Base-by-base conservation (phyloP, 345 rosid species). In the Noccaea bulbosa region DNA sequence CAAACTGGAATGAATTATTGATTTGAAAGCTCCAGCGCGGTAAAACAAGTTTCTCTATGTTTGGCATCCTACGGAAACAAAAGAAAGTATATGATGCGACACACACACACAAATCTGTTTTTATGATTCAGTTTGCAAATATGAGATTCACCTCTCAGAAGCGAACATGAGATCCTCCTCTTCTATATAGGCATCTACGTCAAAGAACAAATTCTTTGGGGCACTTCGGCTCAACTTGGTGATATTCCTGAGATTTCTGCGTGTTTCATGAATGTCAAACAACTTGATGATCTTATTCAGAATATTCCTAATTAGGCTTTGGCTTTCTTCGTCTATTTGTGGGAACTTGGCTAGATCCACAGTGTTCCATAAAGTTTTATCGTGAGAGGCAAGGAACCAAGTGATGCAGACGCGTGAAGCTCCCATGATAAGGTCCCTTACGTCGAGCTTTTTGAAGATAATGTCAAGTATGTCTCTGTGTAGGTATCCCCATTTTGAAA, bases 381-480 rank as follows among this genome's bases (percentile, higher is more conserved):
- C 35, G 37, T 44, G 72, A 45, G 72, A 55, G 16, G 56, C 72
- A 34, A 56, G 46, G 15, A 56, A 68, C 56, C 72, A 56, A 32
- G 65, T 34, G 22, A 22, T 5, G 11, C 65, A 68, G 7, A 56
- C 55, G 6, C 56, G 65, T 56, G 65, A 68, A 56, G 24, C 55
- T 52, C 72, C 63, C n/a, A 6, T 17, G 3, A 22, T 68, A 33
- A 55, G 6, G 56, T 68, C 65, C 45, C 11, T 45, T 17, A 57
- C 0, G 7, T 46, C 10, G 56, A 69, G 56, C 34, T 69, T 56
- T 34, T 4, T 0, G 38, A 68, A 68, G 1, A 56, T 44, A 12
- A 12, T 7, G 1, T 8, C 56, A 22, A 68, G 72, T 56, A 45
- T 46, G 65, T 55, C 72, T 44, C 72, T 55, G 11, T 55, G 0